Evolutionary conservation across 768 basidiomycete species (phyloP).

Genomic region (Mycena indigotica): DNA sequence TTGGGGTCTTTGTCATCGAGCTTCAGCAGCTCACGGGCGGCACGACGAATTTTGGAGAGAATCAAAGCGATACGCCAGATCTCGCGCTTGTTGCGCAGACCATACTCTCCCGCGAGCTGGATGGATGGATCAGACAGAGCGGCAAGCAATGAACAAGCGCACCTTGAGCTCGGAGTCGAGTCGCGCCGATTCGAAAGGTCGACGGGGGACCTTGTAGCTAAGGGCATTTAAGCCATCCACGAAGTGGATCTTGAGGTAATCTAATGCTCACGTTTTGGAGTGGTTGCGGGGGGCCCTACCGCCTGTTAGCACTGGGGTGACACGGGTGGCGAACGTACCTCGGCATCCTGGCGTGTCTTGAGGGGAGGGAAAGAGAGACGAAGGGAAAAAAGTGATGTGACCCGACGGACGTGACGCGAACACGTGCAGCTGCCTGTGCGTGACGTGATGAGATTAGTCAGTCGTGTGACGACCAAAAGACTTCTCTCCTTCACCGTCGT

Average conservation of each 20-base stretch:
- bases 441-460: too few relatives aligned
- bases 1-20: slow-evolving; percentile 99
- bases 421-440: not conserved
- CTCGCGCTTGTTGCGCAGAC: slow-evolving; percentile 99
- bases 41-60: slow-evolving; percentile 93
- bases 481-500: slow-evolving; percentile 21
- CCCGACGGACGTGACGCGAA: not conserved
- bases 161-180: slow-evolving; percentile 99
- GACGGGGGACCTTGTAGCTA: slow-evolving; percentile 98
- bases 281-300: slow-evolving; percentile 88
- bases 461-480: not conserved
- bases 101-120: slow-evolving; percentile 99
- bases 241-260: slow-evolving; percentile 67
- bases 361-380: slow-evolving; percentile 27
- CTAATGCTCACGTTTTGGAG: slow-evolving; percentile 81
- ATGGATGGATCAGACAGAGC: not conserved
- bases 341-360: slow-evolving; percentile 62
- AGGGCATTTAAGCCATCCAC: slow-evolving; percentile 62
- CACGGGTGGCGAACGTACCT: slow-evolving; percentile 51
- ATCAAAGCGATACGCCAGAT: slow-evolving; percentile 99
- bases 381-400: not conserved
- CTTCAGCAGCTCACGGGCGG: slow-evolving; percentile 66
- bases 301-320: slow-evolving; percentile 36
- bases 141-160: slow-evolving; percentile 17
- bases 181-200: slow-evolving; percentile 95